phyloP scores from a whole-genome alignment of 1,284 basidiomycete species.

The Boletellus sp. region DNA sequence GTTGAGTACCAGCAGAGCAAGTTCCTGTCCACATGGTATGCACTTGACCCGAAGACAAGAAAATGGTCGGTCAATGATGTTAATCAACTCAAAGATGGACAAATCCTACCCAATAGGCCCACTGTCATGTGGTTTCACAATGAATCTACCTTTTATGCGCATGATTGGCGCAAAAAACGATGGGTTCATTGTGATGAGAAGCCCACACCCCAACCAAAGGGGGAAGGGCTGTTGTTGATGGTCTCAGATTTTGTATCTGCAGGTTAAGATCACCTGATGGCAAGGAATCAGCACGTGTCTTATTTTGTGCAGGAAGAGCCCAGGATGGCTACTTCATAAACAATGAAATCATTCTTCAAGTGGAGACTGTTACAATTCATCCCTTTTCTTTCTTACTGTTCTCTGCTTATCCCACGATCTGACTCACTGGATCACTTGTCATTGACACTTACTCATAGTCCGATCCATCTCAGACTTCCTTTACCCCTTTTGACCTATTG shows the following conservation, averaged over 20 bases:
- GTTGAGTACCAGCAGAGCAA: not conserved
- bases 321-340: not conserved
- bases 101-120: not conserved
- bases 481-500: too few species aligned
- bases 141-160: not conserved
- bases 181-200: not conserved
- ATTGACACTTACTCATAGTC: too few species aligned
- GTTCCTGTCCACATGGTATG: not conserved
- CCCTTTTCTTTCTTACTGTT: too few species aligned
- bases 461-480: too few species aligned
- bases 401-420: too few species aligned
- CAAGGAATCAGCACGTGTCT: not conserved
- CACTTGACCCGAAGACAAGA: not conserved
- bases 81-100: not conserved
- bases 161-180: not conserved
- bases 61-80: not conserved
- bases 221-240: not conserved
- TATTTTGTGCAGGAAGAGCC: not conserved
- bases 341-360: not conserved
- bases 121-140: not conserved
- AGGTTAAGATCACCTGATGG: not conserved
- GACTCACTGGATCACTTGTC: too few species aligned
- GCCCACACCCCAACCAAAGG: not conserved
- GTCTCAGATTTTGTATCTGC: not conserved
- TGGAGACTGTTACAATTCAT: too few species aligned